phyloP scores from a whole-genome alignment of 257 asterid genomes.

The Prunella vulgaris region DNA sequence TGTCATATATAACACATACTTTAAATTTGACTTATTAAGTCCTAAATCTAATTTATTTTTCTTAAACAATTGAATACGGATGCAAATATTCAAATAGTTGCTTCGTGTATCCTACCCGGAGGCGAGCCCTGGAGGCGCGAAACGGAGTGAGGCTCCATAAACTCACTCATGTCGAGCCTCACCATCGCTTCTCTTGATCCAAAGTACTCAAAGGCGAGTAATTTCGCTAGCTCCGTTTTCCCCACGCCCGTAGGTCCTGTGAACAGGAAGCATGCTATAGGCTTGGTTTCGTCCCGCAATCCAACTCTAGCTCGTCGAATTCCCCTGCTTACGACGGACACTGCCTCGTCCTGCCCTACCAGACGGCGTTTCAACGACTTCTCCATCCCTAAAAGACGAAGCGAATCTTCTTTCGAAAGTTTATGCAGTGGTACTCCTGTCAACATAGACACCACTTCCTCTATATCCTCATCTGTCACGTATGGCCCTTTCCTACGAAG shows the following conservation, averaged over 20 bases:
- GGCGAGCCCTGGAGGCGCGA: conserved; percentile 58
- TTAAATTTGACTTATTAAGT: no score
- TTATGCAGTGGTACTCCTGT: conserved; percentile 45
- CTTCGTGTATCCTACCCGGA: conserved; percentile 29
- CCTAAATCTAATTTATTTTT: no score
- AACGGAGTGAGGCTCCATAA: conserved; percentile 51
- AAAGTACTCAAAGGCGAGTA: conserved; percentile 49
- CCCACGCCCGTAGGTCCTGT: conserved; percentile 71
- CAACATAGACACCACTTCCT: conserved; percentile 29
- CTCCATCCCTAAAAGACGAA: conserved; percentile 39
- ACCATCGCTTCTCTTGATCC: conserved; percentile 65
- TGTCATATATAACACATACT: no score
- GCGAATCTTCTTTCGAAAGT: conserved; percentile 37
- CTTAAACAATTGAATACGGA: no score
- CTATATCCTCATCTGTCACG: conserved; percentile 34
- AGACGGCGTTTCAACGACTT: background rate
- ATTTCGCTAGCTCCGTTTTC: conserved; percentile 54
- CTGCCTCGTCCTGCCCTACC: conserved; percentile 64
- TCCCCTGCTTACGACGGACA: conserved; percentile 52
- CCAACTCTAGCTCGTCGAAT: conserved; percentile 70
- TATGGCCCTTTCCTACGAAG: background rate
- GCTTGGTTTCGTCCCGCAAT: conserved; percentile 50
- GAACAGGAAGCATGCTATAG: conserved; percentile 61
- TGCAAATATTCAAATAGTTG: no score
- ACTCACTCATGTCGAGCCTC: conserved; percentile 65